Evolutionary conservation across 2,329 filamentous ascomycete genomes (phyloP).

Genomic region (Fusarium hainanense): DNA sequence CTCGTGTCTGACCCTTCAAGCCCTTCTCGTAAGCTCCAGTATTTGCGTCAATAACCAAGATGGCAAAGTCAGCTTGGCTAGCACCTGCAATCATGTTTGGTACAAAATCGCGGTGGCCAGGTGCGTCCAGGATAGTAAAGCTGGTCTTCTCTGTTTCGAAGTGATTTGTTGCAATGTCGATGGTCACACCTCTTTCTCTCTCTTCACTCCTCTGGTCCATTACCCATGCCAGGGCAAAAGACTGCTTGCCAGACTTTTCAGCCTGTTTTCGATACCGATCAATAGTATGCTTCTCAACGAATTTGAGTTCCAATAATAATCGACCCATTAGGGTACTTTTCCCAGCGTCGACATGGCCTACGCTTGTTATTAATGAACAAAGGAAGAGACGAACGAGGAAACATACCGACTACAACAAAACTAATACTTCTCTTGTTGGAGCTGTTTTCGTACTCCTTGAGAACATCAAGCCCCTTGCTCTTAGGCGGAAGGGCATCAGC

Average conservation of each 20-base stretch:
- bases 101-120: constrained; percentile 94
- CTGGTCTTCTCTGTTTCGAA: constrained; percentile 89
- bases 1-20: constrained; percentile 90
- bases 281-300: constrained; percentile 87
- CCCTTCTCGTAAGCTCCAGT: constrained; percentile 94
- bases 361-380: constrained; percentile 30
- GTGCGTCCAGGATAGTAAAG: constrained; percentile 95
- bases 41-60: constrained; percentile 91
- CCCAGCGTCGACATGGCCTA: constrained; percentile 95
- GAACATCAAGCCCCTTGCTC: constrained; percentile 85
- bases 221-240: constrained; percentile 97
- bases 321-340: constrained; percentile 98
- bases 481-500: constrained; percentile 68
- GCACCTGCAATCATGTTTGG: constrained; percentile 99
- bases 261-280: constrained; percentile 91
- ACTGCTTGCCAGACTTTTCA: constrained; percentile 90
- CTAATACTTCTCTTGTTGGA: constrained; percentile 83
- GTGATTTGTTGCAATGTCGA: constrained; percentile 94
- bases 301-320: constrained; percentile 87
- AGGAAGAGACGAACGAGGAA: background rate
- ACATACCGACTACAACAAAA: constrained; percentile 90
- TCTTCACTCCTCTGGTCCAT: constrained; percentile 93
- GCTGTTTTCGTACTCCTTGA: constrained; percentile 81
- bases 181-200: constrained; percentile 88
- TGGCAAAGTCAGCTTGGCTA: constrained; percentile 94